These are phyloP conservation scores for Stenocarpella maydis DNA, from an alignment of 2,329 filamentous ascomycete genomes.

Conservation along the genomic window DNA sequence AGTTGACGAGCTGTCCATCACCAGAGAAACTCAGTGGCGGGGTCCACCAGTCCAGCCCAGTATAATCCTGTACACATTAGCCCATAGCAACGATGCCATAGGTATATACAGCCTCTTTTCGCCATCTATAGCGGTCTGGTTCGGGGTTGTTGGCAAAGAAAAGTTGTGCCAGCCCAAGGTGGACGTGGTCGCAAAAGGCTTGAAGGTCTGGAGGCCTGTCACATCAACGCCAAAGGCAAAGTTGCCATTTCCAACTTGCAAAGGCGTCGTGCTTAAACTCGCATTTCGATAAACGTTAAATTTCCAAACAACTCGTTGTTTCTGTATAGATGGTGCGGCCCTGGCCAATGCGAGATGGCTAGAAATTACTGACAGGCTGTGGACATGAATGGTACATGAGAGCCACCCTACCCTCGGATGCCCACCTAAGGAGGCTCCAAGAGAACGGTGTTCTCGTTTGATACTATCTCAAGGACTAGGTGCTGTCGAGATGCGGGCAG, in stretches of 20 bases:
- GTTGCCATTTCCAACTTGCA: constrained; percentile 60
- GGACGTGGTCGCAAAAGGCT: constrained; percentile 56
- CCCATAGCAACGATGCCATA: neutral
- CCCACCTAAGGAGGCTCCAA: neutral
- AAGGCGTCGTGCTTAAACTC: constrained; percentile 58
- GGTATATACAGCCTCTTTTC: constrained; percentile 17
- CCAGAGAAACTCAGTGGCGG: constrained; percentile 18
- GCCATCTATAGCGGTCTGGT: constrained; percentile 48
- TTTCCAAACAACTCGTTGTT: constrained; percentile 46
- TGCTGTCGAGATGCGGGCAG: neutral
- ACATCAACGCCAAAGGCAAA: constrained; percentile 58
- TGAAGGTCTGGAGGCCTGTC: constrained; percentile 56
- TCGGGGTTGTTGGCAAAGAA: constrained; percentile 50
- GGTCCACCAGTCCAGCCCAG: constrained; percentile 53
- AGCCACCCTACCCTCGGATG: neutral
- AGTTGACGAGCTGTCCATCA: constrained; percentile 51
- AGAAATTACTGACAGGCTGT: constrained; percentile 25
- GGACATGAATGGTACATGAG: neutral
- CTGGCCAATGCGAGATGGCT: constrained; percentile 33
- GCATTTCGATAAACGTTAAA: constrained; percentile 59
- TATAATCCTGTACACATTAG: constrained; percentile 46
- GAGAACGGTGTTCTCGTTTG: neutral
- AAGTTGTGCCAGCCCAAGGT: constrained; percentile 61
- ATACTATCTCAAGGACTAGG: neutral
- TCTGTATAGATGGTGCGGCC: constrained; percentile 41